These are phyloP conservation scores for Medicago ruthenica DNA, from an alignment of 306 rosid genomes.

Conservation along the genomic window DNA sequence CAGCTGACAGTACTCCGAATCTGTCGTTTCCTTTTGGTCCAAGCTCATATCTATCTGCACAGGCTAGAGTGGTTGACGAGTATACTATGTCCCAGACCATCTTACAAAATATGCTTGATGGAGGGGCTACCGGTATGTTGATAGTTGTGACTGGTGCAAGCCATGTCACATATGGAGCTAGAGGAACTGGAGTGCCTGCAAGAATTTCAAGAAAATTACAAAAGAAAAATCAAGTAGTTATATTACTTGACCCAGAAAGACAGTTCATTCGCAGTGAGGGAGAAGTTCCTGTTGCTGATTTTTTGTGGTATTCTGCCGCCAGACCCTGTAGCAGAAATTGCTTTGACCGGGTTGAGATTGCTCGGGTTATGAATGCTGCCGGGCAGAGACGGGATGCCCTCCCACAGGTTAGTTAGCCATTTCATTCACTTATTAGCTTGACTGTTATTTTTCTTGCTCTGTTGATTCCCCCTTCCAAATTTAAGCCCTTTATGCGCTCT, in stretches of 20 bases:
- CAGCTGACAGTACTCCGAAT: conserved; percentile 59
- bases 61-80: conserved; percentile 91
- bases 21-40: conserved; percentile 82
- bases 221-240: conserved; percentile 89
- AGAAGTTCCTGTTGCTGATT: conserved; percentile 94
- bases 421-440: conserved; percentile 23
- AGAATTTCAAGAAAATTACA: conserved; percentile 84
- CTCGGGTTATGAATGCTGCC: conserved; percentile 98
- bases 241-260: conserved; percentile 94
- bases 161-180: conserved; percentile 84
- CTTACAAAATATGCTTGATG: conserved; percentile 65
- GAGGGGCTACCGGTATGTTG: conserved; percentile 73
- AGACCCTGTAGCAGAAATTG: conserved; percentile 92
- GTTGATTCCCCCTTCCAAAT: background rate
- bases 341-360: conserved; percentile 96
- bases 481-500: conserved; percentile 31
- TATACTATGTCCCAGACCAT: conserved; percentile 80
- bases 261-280: conserved; percentile 89
- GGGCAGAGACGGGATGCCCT: conserved; percentile 94
- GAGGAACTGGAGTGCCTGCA: conserved; percentile 94
- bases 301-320: conserved; percentile 97
- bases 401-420: conserved; percentile 74
- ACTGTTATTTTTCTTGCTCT: conserved; percentile 10
- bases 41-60: conserved; percentile 88
- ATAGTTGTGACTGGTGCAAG: conserved; percentile 91